Conservation (phyloP, 257 asterid species). For the Cinchona pubescens region DNA sequence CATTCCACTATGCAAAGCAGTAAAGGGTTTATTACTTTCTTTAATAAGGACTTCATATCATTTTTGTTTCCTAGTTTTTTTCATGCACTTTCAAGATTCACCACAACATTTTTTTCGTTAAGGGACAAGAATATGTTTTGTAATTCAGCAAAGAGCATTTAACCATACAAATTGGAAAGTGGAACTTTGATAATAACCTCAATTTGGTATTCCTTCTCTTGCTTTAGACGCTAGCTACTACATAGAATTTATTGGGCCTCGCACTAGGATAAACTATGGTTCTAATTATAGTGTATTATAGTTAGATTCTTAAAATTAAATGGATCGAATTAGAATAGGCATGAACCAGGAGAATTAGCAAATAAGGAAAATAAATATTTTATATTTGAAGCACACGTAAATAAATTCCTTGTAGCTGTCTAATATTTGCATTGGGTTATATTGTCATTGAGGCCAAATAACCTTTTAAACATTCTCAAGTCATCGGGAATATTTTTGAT, state of each 20-base stretch:
- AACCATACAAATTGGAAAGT: background rate
- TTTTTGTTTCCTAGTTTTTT: background rate
- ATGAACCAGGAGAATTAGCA: background rate
- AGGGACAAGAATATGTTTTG: background rate
- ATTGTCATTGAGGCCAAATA: background rate
- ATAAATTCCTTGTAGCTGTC: too few relatives aligned
- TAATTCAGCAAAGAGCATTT: background rate
- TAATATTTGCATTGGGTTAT: background rate
- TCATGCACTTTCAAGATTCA: conserved; percentile 2
- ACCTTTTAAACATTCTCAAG: background rate
- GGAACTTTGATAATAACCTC: conserved; percentile 1
- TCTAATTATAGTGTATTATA: background rate
- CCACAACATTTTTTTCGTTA: background rate
- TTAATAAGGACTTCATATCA: background rate
- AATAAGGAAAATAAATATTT: background rate
- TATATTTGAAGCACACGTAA: too few relatives aligned
- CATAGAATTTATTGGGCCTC: background rate
- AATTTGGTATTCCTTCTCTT: background rate
- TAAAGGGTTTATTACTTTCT: conserved; percentile 3
- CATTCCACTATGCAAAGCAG: conserved; percentile 26
- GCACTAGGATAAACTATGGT: background rate
- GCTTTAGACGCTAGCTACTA: background rate
- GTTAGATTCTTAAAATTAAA: background rate
- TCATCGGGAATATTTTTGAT: too few relatives aligned
- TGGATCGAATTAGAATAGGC: background rate